These are phyloP conservation scores for Galerina sulciceps DNA, from an alignment of 768 basidiomycete genomes.

Conservation along the genomic window DNA sequence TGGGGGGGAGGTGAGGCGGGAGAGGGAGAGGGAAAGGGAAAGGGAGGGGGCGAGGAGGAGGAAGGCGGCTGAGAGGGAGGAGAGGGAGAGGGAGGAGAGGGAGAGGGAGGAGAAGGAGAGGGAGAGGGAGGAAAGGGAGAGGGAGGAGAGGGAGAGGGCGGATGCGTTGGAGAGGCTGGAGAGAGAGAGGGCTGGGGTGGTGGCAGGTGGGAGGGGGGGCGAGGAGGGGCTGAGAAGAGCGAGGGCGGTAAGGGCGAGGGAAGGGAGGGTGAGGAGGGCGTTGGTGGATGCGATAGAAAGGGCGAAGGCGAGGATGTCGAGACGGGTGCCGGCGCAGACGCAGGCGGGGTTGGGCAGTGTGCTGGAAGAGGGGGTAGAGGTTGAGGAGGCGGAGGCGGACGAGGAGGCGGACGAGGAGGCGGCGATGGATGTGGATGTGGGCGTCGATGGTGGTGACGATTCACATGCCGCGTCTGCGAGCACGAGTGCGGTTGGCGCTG, in stretches of 20 bases:
- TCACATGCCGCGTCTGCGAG: no score
- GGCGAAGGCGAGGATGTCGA: background rate
- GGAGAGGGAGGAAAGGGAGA: background rate
- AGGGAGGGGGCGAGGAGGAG: background rate
- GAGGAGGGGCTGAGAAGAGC: background rate
- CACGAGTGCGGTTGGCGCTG: no score
- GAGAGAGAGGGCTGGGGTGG: background rate
- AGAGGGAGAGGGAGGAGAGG: background rate
- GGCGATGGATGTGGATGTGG: background rate
- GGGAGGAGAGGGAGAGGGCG: background rate
- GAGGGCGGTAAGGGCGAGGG: background rate
- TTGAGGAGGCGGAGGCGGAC: constrained; percentile 5
- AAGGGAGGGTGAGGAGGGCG: no score
- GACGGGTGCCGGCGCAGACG: background rate
- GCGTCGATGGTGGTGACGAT: no score
- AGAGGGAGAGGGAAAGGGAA: constrained; percentile 8
- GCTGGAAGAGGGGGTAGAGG: background rate
- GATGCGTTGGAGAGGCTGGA: background rate
- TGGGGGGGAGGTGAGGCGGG: background rate
- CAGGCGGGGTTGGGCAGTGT: background rate
- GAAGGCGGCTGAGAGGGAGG: background rate
- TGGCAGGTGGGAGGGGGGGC: background rate
- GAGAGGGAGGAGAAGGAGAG: background rate
- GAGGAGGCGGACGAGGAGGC: background rate
- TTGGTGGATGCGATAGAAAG: background rate